Evolutionary conservation across 83 land plant genomes (phyloP), one percentile per base, ranked within the genome.

Genomic region (Isoetes engelmannii): DNA sequence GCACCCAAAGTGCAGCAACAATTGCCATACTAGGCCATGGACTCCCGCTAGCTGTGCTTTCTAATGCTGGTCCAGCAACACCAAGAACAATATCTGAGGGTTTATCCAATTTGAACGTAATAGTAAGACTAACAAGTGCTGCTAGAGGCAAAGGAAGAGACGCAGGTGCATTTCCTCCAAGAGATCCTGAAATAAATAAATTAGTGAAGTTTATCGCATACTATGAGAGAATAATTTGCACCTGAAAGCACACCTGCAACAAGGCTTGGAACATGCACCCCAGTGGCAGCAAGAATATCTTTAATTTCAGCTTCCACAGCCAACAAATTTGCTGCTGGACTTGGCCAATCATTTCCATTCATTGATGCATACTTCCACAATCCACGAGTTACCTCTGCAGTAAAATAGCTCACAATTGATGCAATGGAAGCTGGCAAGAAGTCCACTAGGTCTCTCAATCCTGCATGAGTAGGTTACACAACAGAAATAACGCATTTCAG

Each of bases 271-370:
- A 89, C 79, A 73, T 84, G 77, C 59, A 87, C 88, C 48, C 96
- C 96, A 15, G 87, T 83, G 45, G 86, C 79, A 28, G 89, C 92
- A 6, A 93, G 69, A 41, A 84, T 85, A 60, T 86, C 86, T 78
- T 86, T 84, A 28, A 89, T 84, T 51, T 82, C 83, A 48, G 81
- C 92, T 68, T 84, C 92, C 20, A 89, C 82, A 45, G 80, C 58
- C 4, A 86, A 77, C 37, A 93, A 80, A 81, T 87, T 89, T 46
- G 96, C 88, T 48, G 87, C 89, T 45, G 96, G 96, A 68, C 92
- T 89, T n/a, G 94, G 94, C 94, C 94, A 89, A 61, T 89, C 98
- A 28, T 83, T 90, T 60, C 98, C 96, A 83, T 93, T 93, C 96
- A 93, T 93, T 44, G 75, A 82, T 53, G 81, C 96, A 51, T 84